Base-by-base conservation (phyloP, 2,329 filamentous ascomycete genomes). In the Celoporthe dispersa region DNA sequence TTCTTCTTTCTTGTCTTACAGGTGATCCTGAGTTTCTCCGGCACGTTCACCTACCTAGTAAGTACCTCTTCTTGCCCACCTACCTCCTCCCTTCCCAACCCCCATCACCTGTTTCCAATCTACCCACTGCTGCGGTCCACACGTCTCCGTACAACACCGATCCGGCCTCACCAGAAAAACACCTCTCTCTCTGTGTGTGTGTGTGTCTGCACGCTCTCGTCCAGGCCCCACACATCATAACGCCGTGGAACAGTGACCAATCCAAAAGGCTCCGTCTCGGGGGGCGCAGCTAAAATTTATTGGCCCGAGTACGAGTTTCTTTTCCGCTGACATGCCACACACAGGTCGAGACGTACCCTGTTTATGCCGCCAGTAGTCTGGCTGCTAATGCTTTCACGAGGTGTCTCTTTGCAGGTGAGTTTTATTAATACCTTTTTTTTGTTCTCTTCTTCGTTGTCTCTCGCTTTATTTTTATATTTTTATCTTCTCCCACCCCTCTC, bases 31-130 rank as follows among this genome's bases (percentile, higher is more conserved):
- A 89, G 92, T 39, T 98, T 93, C 80, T 91, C 89, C 69, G 93
- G 94, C 66, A 89, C 97, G 74, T 97, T 97, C 80, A 97, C 94
- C 16, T 97, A 97, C 81, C 83, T 97, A 73, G 93, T 95, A 79
- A 81, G 84, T 84, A 67, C 53, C 12, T 57, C 61, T 44, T 55
- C 39, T 39, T 12, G 1, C 22, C 31, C 33, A 35, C 64, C 8
- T 33, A 8, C 33, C 9, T 12, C n/a, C 1, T 1, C 48, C n/a
- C n/a, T 2, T 33, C 39, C 35, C 33, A 19, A 2, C 12, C 35
- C 63, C 44, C 37, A 25, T 16, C 57, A 28, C 55, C 28, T 61
- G 19, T 48, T 9, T n/a, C 22, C n/a, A 44, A 48, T 62, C 25
- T 59, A 31, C 25, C 55, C 33, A 33, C 28, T 39, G 28, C 41